A percentile compares a stretch with the other conserved stretches of the same genome.
phyloP scores from a whole-genome alignment of 495 filamentous ascomycete species.

The Penicillium maclennaniae region DNA sequence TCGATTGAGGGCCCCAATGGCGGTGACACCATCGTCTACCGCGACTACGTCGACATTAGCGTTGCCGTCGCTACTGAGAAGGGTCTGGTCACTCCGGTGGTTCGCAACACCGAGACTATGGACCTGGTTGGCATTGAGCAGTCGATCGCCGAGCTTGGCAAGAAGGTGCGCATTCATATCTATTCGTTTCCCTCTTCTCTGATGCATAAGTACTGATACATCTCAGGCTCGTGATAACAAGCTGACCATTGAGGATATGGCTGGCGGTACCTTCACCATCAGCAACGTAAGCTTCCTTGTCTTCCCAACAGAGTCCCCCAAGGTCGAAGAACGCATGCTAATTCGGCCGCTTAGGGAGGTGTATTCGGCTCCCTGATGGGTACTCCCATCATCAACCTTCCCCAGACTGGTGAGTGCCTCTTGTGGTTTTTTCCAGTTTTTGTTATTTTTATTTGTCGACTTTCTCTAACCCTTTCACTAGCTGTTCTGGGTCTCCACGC shows the following conservation, averaged over 20 bases:
- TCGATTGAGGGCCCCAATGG: slow-evolving; percentile 94
- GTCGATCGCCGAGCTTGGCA: slow-evolving; percentile 87
- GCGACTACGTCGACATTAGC: slow-evolving; percentile 96
- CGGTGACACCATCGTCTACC: slow-evolving; percentile 96
- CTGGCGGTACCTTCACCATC: slow-evolving; percentile 97
- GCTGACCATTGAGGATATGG: slow-evolving; percentile 99
- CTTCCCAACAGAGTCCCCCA: neutral
- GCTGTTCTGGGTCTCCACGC: slow-evolving; percentile 96
- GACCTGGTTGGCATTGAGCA: slow-evolving; percentile 88
- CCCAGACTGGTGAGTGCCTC: slow-evolving; percentile 63
- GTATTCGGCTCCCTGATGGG: slow-evolving; percentile 86
- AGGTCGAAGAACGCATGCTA: neutral
- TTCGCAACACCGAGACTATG: slow-evolving; percentile 85
- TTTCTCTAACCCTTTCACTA: slow-evolving; percentile 23
- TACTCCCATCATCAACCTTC: slow-evolving; percentile 98
- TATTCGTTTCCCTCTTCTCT: neutral
- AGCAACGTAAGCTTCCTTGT: slow-evolving; percentile 65
- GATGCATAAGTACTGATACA: neutral
- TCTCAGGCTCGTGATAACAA: slow-evolving; percentile 85
- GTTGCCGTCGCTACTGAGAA: slow-evolving; percentile 98
- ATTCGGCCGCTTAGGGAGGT: slow-evolving; percentile 48
- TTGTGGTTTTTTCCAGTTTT: too few species aligned
- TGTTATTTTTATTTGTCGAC: neutral
- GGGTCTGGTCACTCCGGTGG: slow-evolving; percentile 93
- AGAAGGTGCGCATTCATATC: slow-evolving; percentile 61